Evolutionary conservation across 768 basidiomycete species (phyloP).

Genomic region (Termitomyces sp.): DNA sequence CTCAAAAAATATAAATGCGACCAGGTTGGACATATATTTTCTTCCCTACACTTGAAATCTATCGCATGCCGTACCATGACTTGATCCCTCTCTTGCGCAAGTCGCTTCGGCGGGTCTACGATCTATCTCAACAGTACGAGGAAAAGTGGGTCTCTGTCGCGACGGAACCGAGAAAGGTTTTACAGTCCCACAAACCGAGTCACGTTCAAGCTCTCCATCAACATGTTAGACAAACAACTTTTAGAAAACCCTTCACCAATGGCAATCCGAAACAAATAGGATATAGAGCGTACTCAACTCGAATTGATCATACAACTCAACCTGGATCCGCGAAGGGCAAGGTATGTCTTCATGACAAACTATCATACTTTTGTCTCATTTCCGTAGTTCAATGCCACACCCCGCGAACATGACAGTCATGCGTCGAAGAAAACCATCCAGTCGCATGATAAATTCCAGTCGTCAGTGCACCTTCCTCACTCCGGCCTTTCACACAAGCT

Average conservation of each 20-base stretch:
- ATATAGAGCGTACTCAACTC: neutral
- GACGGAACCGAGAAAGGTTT: neutral
- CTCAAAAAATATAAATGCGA: slow-evolving; percentile 8
- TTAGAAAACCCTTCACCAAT: neutral
- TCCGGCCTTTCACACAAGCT: neutral
- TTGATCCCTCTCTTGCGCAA: slow-evolving; percentile 32
- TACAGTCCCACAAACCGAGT: neutral
- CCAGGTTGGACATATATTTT: slow-evolving; percentile 46
- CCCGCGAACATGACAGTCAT: neutral
- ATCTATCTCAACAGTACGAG: slow-evolving; percentile 17
- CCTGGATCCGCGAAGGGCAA: neutral
- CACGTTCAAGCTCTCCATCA: neutral
- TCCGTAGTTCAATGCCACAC: neutral
- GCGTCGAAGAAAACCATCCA: neutral
- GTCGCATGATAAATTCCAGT: neutral
- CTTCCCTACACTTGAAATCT: slow-evolving; percentile 29
- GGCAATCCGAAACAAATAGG: neutral
- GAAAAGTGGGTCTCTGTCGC: slow-evolving; percentile 2
- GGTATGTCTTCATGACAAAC: neutral
- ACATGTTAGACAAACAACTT: neutral
- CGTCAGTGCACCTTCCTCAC: neutral
- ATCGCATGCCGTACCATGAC: slow-evolving; percentile 37
- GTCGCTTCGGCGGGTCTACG: slow-evolving; percentile 18
- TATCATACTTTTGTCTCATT: neutral
- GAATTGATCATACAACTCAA: neutral